Evolutionary conservation across 2,329 filamentous ascomycete genomes (phyloP), one percentile per base, ranked within the genome.

Genomic region (Fusarium miscanthi): DNA sequence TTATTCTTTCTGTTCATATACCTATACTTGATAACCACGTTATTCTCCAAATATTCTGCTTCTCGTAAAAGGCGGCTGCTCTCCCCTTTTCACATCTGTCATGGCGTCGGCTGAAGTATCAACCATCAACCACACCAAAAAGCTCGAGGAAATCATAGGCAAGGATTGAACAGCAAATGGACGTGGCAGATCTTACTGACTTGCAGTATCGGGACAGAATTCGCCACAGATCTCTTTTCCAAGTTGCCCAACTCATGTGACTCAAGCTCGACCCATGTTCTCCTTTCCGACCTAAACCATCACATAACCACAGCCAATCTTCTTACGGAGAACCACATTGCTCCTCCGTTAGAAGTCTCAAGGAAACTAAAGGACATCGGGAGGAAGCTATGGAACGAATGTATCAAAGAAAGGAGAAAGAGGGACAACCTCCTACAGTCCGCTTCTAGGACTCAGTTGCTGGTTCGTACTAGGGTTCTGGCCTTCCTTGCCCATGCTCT

Each of bases 401-500:
- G 89, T 43, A 89, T 90, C 3, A 85, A 87, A 31, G 76, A 89
- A 77, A 84, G 56, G 76, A 80, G 68, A 61, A 79, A 69, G 42
- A 72, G 21, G 48, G 70, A 51, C 17, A 63, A 76, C 31, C 46
- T 74, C 27, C 57, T 63, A 4, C 61, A 74, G 8, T 72, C 77
- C 1, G 65, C 74, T 64, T 73, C 75, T 2, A 71, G 60, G 30
- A 43, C 56, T 45, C 82, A 52, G 61, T 73, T 85, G 33, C 72
- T 87, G 5, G 70, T 83, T 11, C 77, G 83, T 19, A 80, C 81
- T 17, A 84, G 87, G 45, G 79, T 87, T 4, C 83, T 95, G 74
- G 88, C 93, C 1, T 94, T 93, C 76, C 82, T 91, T 19, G 80
- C 95, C 62, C 83, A 97, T 19, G 89, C 92, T 46, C 83, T 88